Evolutionary conservation across 805 yeast species (phyloP).

Genomic region (Monosporozyma servazzii): DNA sequence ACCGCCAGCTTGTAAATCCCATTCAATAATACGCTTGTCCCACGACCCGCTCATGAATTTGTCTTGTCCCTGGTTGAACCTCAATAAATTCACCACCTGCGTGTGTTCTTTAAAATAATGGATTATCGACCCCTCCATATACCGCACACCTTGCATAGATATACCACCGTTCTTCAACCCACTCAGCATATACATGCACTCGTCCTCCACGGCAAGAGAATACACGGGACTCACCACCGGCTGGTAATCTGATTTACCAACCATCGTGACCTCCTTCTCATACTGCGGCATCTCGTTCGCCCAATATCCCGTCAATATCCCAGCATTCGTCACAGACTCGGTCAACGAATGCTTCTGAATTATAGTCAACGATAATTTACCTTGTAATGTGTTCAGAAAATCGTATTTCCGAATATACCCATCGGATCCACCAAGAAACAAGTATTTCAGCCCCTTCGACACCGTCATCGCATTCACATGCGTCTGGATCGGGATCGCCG

Average conservation of each 20-base stretch:
- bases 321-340: constrained; percentile 79
- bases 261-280: constrained; percentile 32
- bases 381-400: constrained; percentile 75
- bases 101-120: constrained; percentile 63
- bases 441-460: constrained; percentile 73
- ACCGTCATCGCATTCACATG: constrained; percentile 71
- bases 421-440: constrained; percentile 92
- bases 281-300: constrained; percentile 85
- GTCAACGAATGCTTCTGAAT: constrained; percentile 85
- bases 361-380: constrained; percentile 77
- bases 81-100: constrained; percentile 65
- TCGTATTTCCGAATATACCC: constrained; percentile 89
- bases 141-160: constrained; percentile 69
- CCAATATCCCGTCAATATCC: constrained; percentile 80
- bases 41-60: constrained; percentile 75
- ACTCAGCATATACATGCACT: constrained; percentile 74
- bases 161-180: constrained; percentile 85
- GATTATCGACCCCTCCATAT: constrained; percentile 71
- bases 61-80: constrained; percentile 52
- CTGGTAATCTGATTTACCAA: constrained; percentile 32
- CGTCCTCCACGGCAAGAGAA: constrained; percentile 73
- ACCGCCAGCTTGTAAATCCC: constrained; percentile 74
- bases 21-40: constrained; percentile 72
- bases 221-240: constrained; percentile 78
- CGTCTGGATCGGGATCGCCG: constrained; percentile 76